A percentile compares a stretch with the other conserved stretches of the same genome.
Evolutionary conservation across 2,329 filamentous ascomycete genomes (phyloP).

Genomic region (Penicillium sp.): DNA sequence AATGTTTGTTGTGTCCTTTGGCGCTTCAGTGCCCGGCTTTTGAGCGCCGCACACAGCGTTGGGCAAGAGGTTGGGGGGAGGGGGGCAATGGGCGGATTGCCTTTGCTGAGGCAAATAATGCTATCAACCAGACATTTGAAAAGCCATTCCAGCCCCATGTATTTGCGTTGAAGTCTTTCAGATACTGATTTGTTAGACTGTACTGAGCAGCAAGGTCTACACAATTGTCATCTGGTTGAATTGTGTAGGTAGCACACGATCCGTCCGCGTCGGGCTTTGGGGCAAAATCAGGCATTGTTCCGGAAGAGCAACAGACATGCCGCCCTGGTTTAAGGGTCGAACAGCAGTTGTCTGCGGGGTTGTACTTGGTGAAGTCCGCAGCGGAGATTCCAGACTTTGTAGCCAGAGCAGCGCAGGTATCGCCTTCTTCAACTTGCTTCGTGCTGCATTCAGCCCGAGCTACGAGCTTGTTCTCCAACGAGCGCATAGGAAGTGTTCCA

Average conservation of each 20-base stretch:
- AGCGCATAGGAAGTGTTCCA: not conserved
- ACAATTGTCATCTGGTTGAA: no score
- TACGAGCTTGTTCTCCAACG: no score
- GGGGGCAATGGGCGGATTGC: no score
- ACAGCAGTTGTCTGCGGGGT: conserved; percentile 23
- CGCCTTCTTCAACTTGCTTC: not conserved
- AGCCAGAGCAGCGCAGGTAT: conserved; percentile 24
- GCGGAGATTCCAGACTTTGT: conserved; percentile 26
- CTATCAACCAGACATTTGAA: not conserved
- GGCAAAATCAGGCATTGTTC: conserved; percentile 27
- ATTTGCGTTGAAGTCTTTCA: conserved; percentile 33
- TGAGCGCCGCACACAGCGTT: no score
- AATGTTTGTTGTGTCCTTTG: no score
- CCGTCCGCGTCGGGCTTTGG: conserved; percentile 31
- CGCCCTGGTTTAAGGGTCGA: conserved; percentile 27
- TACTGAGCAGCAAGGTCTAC: no score
- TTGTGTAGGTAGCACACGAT: conserved; percentile 23
- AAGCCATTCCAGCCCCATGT: conserved; percentile 40
- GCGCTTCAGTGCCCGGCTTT: no score
- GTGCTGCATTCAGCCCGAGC: not conserved
- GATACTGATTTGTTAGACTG: conserved; percentile 13
- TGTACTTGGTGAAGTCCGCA: conserved; percentile 35
- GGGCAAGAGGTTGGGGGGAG: no score
- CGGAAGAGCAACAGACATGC: conserved; percentile 31
- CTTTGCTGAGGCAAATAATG: no score